phyloP scores from a whole-genome alignment of 768 basidiomycete genomes.

The Phlebiopsis flavidoalba region DNA sequence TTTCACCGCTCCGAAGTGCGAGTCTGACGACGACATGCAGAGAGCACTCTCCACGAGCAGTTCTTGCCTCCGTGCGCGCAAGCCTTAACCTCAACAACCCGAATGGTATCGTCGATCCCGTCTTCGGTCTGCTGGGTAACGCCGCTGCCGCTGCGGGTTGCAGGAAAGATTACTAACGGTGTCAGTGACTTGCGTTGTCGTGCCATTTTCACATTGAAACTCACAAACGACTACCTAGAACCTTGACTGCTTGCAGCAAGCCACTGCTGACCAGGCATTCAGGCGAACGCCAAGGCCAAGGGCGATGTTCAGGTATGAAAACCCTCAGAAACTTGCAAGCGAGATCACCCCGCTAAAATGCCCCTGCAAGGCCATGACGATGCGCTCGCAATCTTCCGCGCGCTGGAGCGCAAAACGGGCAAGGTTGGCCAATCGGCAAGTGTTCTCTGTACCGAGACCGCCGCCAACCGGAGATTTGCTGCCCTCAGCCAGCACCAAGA shows the following conservation, averaged over 20 bases:
- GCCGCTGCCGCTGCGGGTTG: constrained; percentile 54
- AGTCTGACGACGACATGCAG: constrained; percentile 23
- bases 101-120: constrained; percentile 50
- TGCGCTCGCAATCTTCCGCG: constrained; percentile 59
- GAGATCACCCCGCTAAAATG: background rate
- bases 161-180: constrained; percentile 49
- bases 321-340: background rate
- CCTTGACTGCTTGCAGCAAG: constrained; percentile 59
- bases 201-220: background rate
- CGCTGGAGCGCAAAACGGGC: constrained; percentile 63
- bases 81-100: constrained; percentile 55
- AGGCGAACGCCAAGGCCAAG: constrained; percentile 65
- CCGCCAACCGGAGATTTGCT: constrained; percentile 61
- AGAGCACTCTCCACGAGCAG: constrained; percentile 65
- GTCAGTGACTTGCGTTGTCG: constrained; percentile 26
- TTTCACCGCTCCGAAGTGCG: background rate
- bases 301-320: constrained; percentile 36
- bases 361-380: constrained; percentile 39
- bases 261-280: constrained; percentile 64
- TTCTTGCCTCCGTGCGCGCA: constrained; percentile 46
- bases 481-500: constrained; percentile 62
- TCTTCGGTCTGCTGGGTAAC: constrained; percentile 60
- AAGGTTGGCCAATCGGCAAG: constrained; percentile 41
- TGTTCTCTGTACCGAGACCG: constrained; percentile 46
- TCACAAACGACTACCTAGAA: constrained; percentile 30